Evolutionary conservation across 257 asterid species (phyloP).

Genomic region (Anisodus acutangulus): DNA sequence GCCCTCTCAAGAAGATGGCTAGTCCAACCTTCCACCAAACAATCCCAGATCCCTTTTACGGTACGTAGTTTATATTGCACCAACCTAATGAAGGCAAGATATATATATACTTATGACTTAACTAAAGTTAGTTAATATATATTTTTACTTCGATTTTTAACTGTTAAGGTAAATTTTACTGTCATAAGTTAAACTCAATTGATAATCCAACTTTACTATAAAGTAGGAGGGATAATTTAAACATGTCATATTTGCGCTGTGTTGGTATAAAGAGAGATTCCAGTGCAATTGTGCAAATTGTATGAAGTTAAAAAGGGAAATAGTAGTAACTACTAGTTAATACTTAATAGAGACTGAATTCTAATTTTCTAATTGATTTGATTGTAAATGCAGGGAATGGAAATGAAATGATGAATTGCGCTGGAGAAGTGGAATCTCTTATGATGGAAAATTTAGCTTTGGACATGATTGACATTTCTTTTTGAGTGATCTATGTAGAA

Average conservation of each 20-base stretch:
- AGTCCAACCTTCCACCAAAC: conserved; percentile 33
- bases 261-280: neutral
- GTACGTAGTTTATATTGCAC: conserved; percentile 30
- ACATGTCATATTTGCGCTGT: neutral
- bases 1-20: conserved; percentile 49
- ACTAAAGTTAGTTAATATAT: neutral
- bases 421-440: conserved; percentile 63
- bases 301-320: no score
- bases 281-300: no score
- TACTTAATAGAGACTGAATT: neutral
- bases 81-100: neutral
- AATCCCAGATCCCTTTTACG: conserved; percentile 35
- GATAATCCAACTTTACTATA: neutral
- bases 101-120: no score
- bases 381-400: conserved; percentile 7
- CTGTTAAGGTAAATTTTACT: neutral
- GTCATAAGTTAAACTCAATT: neutral
- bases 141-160: no score
- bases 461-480: conserved; percentile 68
- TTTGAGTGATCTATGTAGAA: conserved; percentile 31
- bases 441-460: conserved; percentile 73
- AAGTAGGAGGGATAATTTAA: neutral
- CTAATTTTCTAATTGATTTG: neutral
- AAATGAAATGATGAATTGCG: conserved; percentile 34
- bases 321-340: no score